A percentile compares a stretch with the other conserved stretches of the same genome.
These are phyloP conservation scores for Fomes fomentarius DNA, from an alignment of 1,284 basidiomycete species.

Conservation along the genomic window DNA sequence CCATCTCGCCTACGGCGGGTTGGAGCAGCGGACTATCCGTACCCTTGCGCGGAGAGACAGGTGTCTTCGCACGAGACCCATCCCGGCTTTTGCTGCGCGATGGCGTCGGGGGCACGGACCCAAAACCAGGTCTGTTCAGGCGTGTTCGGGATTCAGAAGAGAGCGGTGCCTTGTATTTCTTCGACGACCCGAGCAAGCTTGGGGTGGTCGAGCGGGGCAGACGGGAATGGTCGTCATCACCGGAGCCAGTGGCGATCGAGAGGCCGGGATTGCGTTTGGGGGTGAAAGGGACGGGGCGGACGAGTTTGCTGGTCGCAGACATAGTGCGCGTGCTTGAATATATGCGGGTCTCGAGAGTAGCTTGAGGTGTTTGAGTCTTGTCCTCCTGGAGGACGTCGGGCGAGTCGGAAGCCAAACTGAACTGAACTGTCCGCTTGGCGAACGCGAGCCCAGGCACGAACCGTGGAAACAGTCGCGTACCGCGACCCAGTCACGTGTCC, in stretches of 20 bases:
- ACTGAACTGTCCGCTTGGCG: not conserved
- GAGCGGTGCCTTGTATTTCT: conserved; percentile 69
- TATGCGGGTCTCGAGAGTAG: not conserved
- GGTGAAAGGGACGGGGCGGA: conserved; percentile 47
- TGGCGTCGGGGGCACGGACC: conserved; percentile 57
- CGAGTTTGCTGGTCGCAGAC: conserved; percentile 30
- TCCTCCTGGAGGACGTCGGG: not conserved
- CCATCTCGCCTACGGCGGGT: conserved; percentile 64
- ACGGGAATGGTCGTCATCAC: conserved; percentile 25
- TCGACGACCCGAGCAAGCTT: conserved; percentile 52
- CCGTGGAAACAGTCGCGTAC: conserved; percentile 29
- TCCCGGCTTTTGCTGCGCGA: conserved; percentile 40
- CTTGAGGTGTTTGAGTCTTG: not conserved
- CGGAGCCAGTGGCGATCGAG: conserved; percentile 36
- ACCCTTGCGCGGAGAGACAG: conserved; percentile 40
- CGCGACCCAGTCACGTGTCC: conserved; percentile 26
- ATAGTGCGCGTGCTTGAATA: conserved; percentile 10
- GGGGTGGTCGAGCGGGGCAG: conserved; percentile 38
- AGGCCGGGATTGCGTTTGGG: conserved; percentile 50
- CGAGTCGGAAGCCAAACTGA: not conserved
- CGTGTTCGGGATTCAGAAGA: conserved; percentile 61
- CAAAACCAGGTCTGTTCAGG: conserved; percentile 38
- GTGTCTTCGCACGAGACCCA: conserved; percentile 50
- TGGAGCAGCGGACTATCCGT: conserved; percentile 51
- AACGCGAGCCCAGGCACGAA: conserved; percentile 7